Evolutionary conservation across 257 asterid genomes (phyloP), one percentile per base, ranked within the genome.

Genomic region (Fraxinus excelsior): DNA sequence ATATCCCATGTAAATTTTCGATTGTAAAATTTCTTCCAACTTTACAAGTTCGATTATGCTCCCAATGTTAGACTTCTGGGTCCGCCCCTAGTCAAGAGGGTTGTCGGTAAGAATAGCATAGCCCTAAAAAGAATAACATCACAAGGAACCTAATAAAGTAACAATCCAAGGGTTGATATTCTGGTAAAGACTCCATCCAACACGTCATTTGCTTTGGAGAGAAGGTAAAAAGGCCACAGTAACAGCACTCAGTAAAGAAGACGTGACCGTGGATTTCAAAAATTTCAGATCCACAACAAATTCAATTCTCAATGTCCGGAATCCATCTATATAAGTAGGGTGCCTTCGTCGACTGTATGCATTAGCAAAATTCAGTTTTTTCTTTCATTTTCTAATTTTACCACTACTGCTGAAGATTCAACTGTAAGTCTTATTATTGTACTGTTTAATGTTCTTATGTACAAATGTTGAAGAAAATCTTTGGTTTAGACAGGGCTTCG

Each of bases 211-310:
- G 44, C 44, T 38, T 34, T 14, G 16, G 9, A 51, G 62, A 19
- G 25, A 19, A 1, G 19, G 21, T 14, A 1, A 40, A 40, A 40
- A 40, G 46, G 46, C 46, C 1, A 40, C 19, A 58, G 31, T 53
- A 53, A 53, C 64, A 6, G 0, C 12, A 56, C 65, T 56, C 21
- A 19, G 13, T n/a, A 56, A 56, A 56, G 34, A 23, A 62, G 34
- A 23, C 25, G 68, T 25, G 68, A 62, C 68, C 68, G 11, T 25
- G 68, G 68, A 62, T 62, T 62, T 26, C 68, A 62, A 62, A 62
- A 62, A 10, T 62, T 62, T 25, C 68, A 3, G 31, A 25, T 62
- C 68, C 68, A 19, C 34, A 62, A 25, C 18, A 4, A n/a, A 53
- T 53, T 53, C 21, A 16, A 53, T 23, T 23, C 3, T 62, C 68